Evolutionary conservation across 257 asterid species (phyloP).

Genomic region (Capsicum rhomboideum): DNA sequence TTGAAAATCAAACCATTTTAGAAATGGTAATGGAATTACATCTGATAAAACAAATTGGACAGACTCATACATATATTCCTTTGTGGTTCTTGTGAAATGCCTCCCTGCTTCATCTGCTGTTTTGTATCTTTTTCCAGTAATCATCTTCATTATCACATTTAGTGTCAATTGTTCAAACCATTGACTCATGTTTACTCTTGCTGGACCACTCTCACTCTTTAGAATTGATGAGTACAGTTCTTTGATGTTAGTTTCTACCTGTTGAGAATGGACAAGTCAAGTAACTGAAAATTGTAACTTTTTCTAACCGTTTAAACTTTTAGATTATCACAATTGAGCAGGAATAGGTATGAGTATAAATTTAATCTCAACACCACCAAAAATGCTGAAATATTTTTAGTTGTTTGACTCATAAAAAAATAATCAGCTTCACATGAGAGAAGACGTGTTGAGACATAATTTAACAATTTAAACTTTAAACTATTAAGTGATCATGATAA

Average conservation of each 20-base stretch:
- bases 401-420: too few relatives aligned
- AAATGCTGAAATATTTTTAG: too few relatives aligned
- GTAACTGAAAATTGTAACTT: background rate
- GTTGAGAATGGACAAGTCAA: background rate
- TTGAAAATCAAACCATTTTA: background rate
- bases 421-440: too few relatives aligned
- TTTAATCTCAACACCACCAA: too few relatives aligned
- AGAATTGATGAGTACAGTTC: background rate
- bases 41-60: background rate
- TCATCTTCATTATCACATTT: background rate
- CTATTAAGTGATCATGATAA: too few relatives aligned
- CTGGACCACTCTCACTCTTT: background rate
- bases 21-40: background rate
- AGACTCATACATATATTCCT: background rate
- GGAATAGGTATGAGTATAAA: too few relatives aligned
- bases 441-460: too few relatives aligned
- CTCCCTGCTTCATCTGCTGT: background rate
- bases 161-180: background rate
- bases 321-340: background rate
- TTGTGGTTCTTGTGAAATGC: background rate
- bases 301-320: background rate
- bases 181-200: background rate
- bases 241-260: background rate
- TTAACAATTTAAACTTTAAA: too few relatives aligned
- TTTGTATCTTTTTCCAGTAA: background rate